Percentiles rank a stretch among this genome's conserved stretches.
Evolutionary conservation across 495 filamentous ascomycete genomes (phyloP).

Genomic region (Xylaria curta): DNA sequence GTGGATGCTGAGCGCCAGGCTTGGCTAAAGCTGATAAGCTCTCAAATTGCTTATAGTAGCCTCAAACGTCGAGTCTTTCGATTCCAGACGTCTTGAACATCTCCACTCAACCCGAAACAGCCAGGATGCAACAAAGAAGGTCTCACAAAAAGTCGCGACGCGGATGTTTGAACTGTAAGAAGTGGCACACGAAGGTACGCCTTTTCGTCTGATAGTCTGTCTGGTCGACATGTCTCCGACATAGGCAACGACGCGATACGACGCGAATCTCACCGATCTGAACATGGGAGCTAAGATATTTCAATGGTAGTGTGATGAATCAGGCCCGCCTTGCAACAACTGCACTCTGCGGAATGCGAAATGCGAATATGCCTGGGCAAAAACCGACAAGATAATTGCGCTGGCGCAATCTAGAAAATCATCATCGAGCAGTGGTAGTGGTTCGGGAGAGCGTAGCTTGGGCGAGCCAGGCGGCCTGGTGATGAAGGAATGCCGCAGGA

Average conservation of each 20-base stretch:
- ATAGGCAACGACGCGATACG: background rate
- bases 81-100: background rate
- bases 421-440: slow-evolving; percentile 12
- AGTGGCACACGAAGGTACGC: slow-evolving; percentile 45
- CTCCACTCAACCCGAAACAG: background rate
- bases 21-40: slow-evolving; percentile 12
- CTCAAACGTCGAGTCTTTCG: background rate
- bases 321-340: slow-evolving; percentile 44
- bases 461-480: slow-evolving; percentile 30
- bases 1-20: background rate
- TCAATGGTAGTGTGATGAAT: slow-evolving; percentile 41
- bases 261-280: slow-evolving; percentile 3
- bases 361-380: slow-evolving; percentile 37
- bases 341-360: slow-evolving; percentile 42
- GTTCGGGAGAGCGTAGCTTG: slow-evolving; percentile 11
- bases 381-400: slow-evolving; percentile 2
- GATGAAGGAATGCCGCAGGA: slow-evolving; percentile 32
- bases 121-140: slow-evolving; percentile 42
- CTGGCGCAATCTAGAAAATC: slow-evolving; percentile 13
- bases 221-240: background rate
- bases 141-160: slow-evolving; percentile 48
- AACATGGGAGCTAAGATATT: slow-evolving; percentile 17
- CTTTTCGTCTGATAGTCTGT: slow-evolving; percentile 9
- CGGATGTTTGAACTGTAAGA: slow-evolving; percentile 48
- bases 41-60: slow-evolving; percentile 12